Evolutionary conservation across 768 basidiomycete species (phyloP), one percentile per base, ranked within the genome.

Genomic region (Kwoniella newhampshirensis): DNA sequence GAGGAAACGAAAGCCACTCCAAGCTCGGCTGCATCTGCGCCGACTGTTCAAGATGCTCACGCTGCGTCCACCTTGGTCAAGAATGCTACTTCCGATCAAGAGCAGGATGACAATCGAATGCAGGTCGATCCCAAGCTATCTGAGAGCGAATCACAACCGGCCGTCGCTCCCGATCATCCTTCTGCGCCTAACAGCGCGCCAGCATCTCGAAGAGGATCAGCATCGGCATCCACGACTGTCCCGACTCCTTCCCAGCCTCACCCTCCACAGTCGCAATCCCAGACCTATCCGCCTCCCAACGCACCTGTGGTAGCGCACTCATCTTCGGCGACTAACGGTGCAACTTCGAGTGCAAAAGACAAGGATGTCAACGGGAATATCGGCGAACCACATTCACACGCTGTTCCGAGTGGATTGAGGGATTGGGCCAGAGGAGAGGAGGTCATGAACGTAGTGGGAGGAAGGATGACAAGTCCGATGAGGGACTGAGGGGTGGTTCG

Each of bases 391-490:
- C 32, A 32, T 32, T 6, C 32, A 13, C 17, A n/a, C 8, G 40
- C 40, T 18, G 40, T 42, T 6, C 20, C 17, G 15, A 51, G 41
- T 23, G 56, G 56, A 21, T 30, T 51, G 27, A 51, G 37, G 20
- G 56, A 58, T 30, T 58, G 56, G 56, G 48, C 50, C 8, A 58
- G 49, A 27, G 30, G 11, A 15, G 56, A 51, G 21, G 56, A 58
- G 15, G 56, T 51, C 4, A 44, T 44, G n/a, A n/a, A n/a, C n/a
- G n/a, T n/a, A n/a, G n/a, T n/a, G 32, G 49, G 36, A 23, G 25
- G 40, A n/a, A 50, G 49, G 43, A 51, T 44, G 56, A 36, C 49
- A 1, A 58, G 42, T 39, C 56, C 56, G 15, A 51, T 51, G 49
- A 23, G 56, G 13, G 56, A 58, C 27, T 51, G 13, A 58, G 56